These are phyloP conservation scores for Mycena filopes DNA, from an alignment of 768 basidiomycete species.

Conservation along the genomic window DNA sequence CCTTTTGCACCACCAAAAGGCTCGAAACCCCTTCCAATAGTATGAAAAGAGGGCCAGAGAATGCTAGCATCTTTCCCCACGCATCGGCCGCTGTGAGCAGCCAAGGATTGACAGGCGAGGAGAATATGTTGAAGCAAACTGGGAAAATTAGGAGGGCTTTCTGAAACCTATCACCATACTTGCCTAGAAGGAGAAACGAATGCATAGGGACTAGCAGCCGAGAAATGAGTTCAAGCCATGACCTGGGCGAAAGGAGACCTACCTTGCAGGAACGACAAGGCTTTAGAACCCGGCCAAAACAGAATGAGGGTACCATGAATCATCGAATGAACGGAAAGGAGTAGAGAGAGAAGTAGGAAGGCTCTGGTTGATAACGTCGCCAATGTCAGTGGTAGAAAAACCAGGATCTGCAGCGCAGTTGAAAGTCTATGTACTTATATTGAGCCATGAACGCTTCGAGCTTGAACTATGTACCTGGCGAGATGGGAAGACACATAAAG, in stretches of 20 bases:
- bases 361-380: slow-evolving; percentile 84
- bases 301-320: slow-evolving; percentile 81
- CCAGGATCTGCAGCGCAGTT: slow-evolving; percentile 82
- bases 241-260: neutral
- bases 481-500: slow-evolving; percentile 28
- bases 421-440: slow-evolving; percentile 52
- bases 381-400: slow-evolving; percentile 86
- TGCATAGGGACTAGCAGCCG: slow-evolving; percentile 72
- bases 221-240: neutral
- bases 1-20: slow-evolving; percentile 82
- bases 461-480: too few relatives aligned
- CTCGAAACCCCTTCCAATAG: slow-evolving; percentile 87
- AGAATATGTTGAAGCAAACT: slow-evolving; percentile 86
- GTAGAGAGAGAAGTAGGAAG: slow-evolving; percentile 83
- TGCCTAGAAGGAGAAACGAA: slow-evolving; percentile 84
- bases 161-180: neutral
- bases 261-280: slow-evolving; percentile 76
- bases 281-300: slow-evolving; percentile 61
- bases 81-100: slow-evolving; percentile 66
- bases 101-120: slow-evolving; percentile 68
- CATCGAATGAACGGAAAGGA: slow-evolving; percentile 79
- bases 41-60: slow-evolving; percentile 83
- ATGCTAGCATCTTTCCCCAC: slow-evolving; percentile 79
- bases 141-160: neutral
- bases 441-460: too few relatives aligned